Conservation (phyloP, 2,329 filamentous ascomycete genomes). For the Cercospora zeae-maydis region DNA sequence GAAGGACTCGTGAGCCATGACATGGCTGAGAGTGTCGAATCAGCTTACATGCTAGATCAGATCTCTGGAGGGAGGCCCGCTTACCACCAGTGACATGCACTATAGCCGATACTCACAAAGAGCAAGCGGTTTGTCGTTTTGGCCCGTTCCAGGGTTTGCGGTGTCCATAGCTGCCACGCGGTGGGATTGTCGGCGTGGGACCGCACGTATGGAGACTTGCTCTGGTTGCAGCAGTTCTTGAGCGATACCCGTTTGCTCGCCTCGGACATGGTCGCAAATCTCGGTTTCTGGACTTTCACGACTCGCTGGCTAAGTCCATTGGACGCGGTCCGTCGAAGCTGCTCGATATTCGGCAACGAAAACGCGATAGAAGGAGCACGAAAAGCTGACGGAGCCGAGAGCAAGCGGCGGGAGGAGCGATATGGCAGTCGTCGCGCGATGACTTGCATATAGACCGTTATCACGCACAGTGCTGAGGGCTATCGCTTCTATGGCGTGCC, state of each 20-base stretch:
- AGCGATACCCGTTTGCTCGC: conserved; percentile 27
- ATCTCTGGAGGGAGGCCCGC: not conserved
- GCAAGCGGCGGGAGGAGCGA: conserved; percentile 7
- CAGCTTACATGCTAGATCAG: conserved; percentile 32
- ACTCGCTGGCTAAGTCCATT: conserved; percentile 4
- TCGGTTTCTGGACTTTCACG: not conserved
- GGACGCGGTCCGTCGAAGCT: not conserved
- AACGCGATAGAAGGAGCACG: not conserved
- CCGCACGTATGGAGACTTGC: conserved; percentile 66
- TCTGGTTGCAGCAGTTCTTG: conserved; percentile 56
- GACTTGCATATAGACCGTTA: not conserved
- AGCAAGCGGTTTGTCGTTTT: conserved; percentile 80
- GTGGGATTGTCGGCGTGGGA: conserved; percentile 78
- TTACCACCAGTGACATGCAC: conserved; percentile 75
- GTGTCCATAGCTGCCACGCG: conserved; percentile 84
- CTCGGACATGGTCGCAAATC: conserved; percentile 13
- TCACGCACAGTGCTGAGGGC: not conserved
- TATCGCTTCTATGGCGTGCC: not conserved
- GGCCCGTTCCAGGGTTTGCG: conserved; percentile 71
- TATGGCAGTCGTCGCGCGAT: not conserved
- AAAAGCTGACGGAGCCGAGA: conserved; percentile 6
- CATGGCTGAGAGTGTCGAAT: conserved; percentile 49
- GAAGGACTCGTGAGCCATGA: conserved; percentile 92
- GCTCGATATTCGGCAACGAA: not conserved
- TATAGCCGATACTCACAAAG: conserved; percentile 92